These are phyloP conservation scores for Leccinum subatratum DNA, from an alignment of 1,284 basidiomycete genomes.

Conservation along the genomic window DNA sequence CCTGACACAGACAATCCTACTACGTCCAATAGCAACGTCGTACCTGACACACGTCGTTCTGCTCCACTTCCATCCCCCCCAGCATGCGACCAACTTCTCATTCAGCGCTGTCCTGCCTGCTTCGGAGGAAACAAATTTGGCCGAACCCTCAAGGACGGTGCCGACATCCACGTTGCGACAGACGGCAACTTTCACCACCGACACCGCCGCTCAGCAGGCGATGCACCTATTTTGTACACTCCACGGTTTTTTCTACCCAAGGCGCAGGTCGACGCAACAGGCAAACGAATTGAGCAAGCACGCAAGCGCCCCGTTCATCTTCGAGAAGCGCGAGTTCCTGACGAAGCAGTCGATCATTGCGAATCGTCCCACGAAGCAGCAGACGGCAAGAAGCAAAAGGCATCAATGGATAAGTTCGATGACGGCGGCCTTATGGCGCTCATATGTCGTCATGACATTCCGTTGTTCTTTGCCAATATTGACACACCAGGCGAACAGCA, in stretches of 20 bases:
- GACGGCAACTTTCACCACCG: background rate
- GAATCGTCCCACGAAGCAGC: background rate
- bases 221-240: background rate
- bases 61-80: background rate
- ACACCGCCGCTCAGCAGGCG: background rate
- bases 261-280: background rate
- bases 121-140: background rate
- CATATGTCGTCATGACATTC: background rate
- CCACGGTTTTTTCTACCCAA: background rate
- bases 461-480: conserved; percentile 2
- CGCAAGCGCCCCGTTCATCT: background rate
- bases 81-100: background rate
- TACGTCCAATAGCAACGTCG: too few relatives aligned
- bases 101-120: background rate
- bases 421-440: conserved; percentile 1
- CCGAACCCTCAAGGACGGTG: background rate
- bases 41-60: background rate
- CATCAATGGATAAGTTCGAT: background rate
- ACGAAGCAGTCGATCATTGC: background rate
- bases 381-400: conserved; percentile 3
- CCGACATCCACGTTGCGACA: background rate
- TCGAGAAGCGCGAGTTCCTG: background rate
- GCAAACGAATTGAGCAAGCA: background rate
- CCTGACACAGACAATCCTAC: too few relatives aligned
- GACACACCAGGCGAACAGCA: conserved; percentile 1